Base-by-base conservation (phyloP, 2,329 filamentous ascomycete genomes). In the Mycogone perniciosa region DNA sequence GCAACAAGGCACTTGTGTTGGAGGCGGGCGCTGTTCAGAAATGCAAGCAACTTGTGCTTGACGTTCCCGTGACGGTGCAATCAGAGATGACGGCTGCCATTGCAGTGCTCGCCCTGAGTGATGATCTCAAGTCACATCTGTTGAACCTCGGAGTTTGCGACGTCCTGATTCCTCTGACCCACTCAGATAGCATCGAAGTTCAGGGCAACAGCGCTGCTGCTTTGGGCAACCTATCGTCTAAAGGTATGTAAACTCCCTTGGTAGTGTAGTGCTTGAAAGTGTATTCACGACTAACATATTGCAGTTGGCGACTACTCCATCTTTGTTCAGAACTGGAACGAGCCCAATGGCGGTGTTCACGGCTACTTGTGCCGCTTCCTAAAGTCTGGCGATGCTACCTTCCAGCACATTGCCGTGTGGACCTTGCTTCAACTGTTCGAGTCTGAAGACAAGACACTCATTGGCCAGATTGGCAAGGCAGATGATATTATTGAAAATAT, bases 1-100 rank as follows among this genome's bases (percentile, higher is more conserved):
- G 89, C 56, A 99, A 99, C 79, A 99, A 99, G 73, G 88, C 95
- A 52, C 79, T 99, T n/a, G 93, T 99, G 1, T 75, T 99, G 44
- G 90, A 97, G 69, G 93, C 93, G 33, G 93, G 93, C 27, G 93
- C 93, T 2, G 93, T 99, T 37, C 90, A 97, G 66, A 97, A 97
- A 69, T 99, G 93, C 82, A 97, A 96, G 71, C 89, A 97, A 65
- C 78, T 99, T 47, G 91, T 99, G 27, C 76, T 99, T 13, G 86
- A 95, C 50, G 93, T 97, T 3, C 90, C 93, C 0, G 79, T 97
- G 44, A 92, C 88, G 37, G 93, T 99, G 2, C 93, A 99, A 67
- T 96, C 91, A 2, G 93, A 99, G 69, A 99, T 99, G 93, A 99
- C 93, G 4, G 93, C 93, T n/a, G 93, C 93, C 1, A 96, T 99